phyloP scores from a whole-genome alignment of 805 yeast genomes.

The Cyberlindnera galapagoensis region DNA sequence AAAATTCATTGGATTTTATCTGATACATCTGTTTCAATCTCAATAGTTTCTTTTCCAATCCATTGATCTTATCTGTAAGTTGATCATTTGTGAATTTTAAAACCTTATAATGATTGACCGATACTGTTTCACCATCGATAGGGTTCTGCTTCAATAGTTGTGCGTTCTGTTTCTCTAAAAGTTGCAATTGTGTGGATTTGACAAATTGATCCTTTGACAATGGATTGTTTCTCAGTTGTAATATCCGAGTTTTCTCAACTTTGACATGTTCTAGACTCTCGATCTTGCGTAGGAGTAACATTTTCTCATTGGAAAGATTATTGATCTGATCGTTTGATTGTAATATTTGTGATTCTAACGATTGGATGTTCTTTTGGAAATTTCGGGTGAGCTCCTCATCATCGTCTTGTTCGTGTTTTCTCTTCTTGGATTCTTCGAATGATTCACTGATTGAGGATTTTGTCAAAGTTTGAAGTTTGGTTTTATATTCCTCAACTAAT shows the following conservation, averaged over 20 bases:
- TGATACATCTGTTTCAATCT: constrained; percentile 53
- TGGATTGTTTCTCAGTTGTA: constrained; percentile 66
- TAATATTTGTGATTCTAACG: constrained; percentile 36
- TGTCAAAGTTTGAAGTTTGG: constrained; percentile 38
- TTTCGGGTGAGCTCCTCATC: constrained; percentile 19
- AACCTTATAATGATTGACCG: constrained; percentile 58
- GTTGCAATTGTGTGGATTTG: constrained; percentile 43
- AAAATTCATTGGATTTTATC: constrained; percentile 63
- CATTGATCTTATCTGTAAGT: constrained; percentile 40
- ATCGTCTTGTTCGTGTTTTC: constrained; percentile 10
- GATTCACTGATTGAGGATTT: constrained; percentile 24
- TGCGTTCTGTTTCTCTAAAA: constrained; percentile 51
- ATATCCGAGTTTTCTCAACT: constrained; percentile 39
- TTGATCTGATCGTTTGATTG: constrained; percentile 31
- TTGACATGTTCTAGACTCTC: constrained; percentile 28
- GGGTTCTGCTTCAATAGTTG: constrained; percentile 34
- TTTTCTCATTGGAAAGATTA: constrained; percentile 30
- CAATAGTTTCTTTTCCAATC: constrained; percentile 42
- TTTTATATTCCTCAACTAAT: constrained; percentile 50
- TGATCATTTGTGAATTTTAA: constrained; percentile 46
- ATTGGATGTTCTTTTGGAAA: constrained; percentile 24
- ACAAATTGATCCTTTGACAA: constrained; percentile 53
- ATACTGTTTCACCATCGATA: constrained; percentile 34
- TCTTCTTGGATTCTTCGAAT: constrained; percentile 24
- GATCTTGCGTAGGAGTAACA: constrained; percentile 31